Base-by-base conservation (phyloP, 345 rosid genomes). In the Boechera stricta region DNA sequence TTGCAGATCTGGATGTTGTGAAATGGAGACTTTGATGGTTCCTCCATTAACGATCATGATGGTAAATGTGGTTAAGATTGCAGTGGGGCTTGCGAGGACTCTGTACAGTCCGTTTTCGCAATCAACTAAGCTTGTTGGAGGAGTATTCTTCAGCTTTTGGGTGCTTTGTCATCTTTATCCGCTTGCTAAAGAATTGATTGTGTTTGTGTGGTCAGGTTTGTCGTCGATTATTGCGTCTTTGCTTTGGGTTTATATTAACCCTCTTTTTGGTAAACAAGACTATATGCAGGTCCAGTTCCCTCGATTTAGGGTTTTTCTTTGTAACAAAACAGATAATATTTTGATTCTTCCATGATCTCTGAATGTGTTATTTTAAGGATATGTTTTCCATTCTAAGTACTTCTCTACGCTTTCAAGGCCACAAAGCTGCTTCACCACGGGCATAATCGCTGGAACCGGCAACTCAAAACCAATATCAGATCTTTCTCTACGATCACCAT, bases 91-190 rank as follows among this genome's bases (percentile, higher is more conserved):
- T 0, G 81, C 90, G 15, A 87, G 94, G 79, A 89, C 97, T 9
- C 10, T 89, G 69, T 89, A 87, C 73, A 89, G 89, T 69, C 72
- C 85, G 15, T 86, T 84, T 69, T 92, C 94, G 6, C 82, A 89
- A 32, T 91, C 92, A 92, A 91, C 92, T 83, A 91, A 80, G 83
- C 88, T 91, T 9, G 16, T 89, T 2, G 97, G 97, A 70, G 97
- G 97, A 38, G 92, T 89, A 78, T 91, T 89, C 78, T 91, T 91
- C 77, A 89, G 97, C 77, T 83, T 91, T 51, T 91, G 97, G 94
- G 94, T 89, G 35, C 44, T 91, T 18, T 80, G 85, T 73, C 97
- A 91, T 84, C 88, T 91, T 1, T 86, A 85, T 81, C 92, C 94
- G 4, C 89, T 89, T 59, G 92, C 94, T 0, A 89, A 89, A 76